Evolutionary conservation across 768 basidiomycete species (phyloP).

Genomic region (Pleurotus eryngii): DNA sequence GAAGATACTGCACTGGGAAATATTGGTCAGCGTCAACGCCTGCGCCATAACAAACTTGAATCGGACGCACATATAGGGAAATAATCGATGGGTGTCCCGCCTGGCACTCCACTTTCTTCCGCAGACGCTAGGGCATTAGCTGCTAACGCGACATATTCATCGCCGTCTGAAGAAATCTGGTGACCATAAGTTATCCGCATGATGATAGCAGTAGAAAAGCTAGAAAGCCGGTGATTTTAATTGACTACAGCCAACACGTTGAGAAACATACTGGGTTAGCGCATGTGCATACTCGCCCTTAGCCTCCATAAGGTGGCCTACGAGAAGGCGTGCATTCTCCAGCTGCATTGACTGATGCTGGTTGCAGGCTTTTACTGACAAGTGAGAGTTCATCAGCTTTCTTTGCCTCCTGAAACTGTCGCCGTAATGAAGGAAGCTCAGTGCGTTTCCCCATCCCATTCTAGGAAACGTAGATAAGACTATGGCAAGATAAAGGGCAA

Average conservation of each 20-base stretch:
- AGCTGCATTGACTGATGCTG: not conserved
- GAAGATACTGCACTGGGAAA: not conserved
- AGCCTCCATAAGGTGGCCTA: not conserved
- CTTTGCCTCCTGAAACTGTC: constrained; percentile 6
- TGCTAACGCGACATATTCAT: constrained; percentile 12
- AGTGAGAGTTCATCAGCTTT: not conserved
- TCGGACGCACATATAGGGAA: constrained; percentile 11
- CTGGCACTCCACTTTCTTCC: constrained; percentile 8
- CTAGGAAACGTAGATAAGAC: not conserved
- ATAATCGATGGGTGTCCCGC: constrained; percentile 13
- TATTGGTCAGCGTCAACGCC: not conserved
- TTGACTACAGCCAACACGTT: not conserved
- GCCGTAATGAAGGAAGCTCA: constrained; percentile 2
- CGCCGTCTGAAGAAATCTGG: constrained; percentile 11
- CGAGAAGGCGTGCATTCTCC: not conserved
- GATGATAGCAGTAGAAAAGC: constrained; percentile 15
- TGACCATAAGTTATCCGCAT: constrained; percentile 18
- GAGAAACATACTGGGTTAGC: not conserved
- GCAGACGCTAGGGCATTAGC: not conserved
- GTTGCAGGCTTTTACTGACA: not conserved
- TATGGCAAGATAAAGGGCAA: not conserved
- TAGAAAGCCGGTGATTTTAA: not conserved
- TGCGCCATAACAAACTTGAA: not conserved
- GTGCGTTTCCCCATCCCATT: not conserved
- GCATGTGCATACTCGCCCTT: not conserved